These are phyloP conservation scores for Porcisia hertigi DNA, from an alignment of 208 protist genomes.

Conservation along the genomic window DNA sequence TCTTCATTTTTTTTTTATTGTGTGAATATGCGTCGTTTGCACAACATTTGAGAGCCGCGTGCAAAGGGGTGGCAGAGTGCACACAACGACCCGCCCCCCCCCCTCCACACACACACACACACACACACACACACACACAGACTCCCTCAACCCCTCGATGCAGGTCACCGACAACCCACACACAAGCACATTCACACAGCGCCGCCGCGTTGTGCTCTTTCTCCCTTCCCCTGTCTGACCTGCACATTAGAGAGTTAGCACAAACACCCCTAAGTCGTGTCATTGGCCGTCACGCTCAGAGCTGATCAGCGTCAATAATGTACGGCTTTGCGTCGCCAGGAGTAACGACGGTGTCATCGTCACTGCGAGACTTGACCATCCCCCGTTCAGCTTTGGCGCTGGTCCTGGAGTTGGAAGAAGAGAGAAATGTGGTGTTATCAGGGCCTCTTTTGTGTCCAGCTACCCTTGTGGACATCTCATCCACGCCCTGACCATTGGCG, in stretches of 20 bases:
- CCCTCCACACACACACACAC: not conserved
- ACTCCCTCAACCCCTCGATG: too few species aligned
- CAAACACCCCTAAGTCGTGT: not conserved
- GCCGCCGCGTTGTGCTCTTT: not conserved
- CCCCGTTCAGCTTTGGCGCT: not conserved
- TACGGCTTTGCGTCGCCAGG: not conserved
- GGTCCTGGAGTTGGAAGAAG: not conserved
- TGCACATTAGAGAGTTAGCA: not conserved
- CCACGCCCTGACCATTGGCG: not conserved
- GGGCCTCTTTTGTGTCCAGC: conserved; percentile 4
- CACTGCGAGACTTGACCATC: not conserved
- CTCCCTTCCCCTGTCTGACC: not conserved
- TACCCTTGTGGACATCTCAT: not conserved
- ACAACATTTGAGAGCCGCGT: not conserved
- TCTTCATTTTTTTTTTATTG: not conserved
- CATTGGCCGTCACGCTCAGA: not conserved
- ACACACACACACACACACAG: not conserved
- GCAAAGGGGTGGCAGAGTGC: not conserved
- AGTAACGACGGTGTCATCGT: not conserved
- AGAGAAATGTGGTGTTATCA: not conserved
- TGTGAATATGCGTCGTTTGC: not conserved
- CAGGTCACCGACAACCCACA: not conserved
- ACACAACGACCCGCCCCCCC: not conserved
- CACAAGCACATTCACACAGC: not conserved
- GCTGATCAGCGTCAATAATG: conserved; percentile 6